Base-by-base conservation (phyloP, 78 protist species). In the Acrasis kona region DNA sequence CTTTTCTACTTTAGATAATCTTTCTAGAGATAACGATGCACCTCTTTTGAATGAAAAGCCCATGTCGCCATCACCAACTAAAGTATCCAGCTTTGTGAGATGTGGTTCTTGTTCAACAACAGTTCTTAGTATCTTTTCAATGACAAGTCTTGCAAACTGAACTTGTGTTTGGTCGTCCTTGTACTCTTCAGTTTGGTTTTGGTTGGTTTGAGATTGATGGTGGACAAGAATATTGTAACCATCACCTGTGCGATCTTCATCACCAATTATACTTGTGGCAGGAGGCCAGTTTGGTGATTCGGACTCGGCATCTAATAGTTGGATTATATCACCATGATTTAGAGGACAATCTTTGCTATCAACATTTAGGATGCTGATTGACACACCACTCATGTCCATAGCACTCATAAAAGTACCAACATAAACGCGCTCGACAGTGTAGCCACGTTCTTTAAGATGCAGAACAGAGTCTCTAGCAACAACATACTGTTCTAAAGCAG, bases 21-120 rank as follows among this genome's bases (percentile, higher is more conserved):
- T 4, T 35, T 35, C 41, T 7, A 41, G 39, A n/a, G n/a, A n/a
- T 5, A n/a, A 1, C 0, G 10, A 30, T 41, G 72, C 29, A 4
- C 5, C 69, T 9, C 2, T 19, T 19, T 27, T 1, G 28, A 72
- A 3, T 7, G 41, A 19, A 7, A 10, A 29, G 65, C 83, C 83
- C 31, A 27, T 8, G 67, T 78, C 83, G 37, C 83, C 83, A 30
- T 78, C 83, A 4, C 83, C 83, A 3, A 40, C 65, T 29, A 1
- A 1, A 5, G 31, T 34, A 61, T 78, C 83, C 28, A 78, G 37
- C 1, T 5, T 5, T 9, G 10, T 42, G 35, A 78, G 66, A 6
- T 36, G 30, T n/a, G 4, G 50, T 65, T 1, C 66, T 2, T 4
- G 36, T 19, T 1, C 1, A 28, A 39, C 2, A 9, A 70, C 39